Conservation (phyloP, 768 basidiomycete genomes). For the Podaxis carcinomalis region DNA sequence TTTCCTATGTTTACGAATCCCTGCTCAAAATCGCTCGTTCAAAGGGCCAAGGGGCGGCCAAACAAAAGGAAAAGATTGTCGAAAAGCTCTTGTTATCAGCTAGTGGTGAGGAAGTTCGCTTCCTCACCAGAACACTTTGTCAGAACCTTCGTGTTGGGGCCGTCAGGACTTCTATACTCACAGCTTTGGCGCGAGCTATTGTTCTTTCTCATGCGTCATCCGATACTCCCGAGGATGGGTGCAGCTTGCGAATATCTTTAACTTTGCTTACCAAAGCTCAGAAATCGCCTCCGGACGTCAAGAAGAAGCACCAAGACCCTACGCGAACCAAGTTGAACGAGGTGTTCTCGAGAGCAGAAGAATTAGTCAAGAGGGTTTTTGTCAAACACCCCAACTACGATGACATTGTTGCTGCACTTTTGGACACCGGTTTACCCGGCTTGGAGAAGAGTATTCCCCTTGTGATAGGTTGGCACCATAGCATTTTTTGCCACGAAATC, state of each 20-base stretch:
- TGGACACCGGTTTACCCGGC: conserved; percentile 56
- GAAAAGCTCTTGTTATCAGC: conserved; percentile 82
- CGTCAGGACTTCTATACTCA: conserved; percentile 76
- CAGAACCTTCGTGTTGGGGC: conserved; percentile 85
- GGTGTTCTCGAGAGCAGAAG: conserved; percentile 56
- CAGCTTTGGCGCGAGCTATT: conserved; percentile 75
- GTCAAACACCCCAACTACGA: conserved; percentile 77
- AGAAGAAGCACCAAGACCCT: conserved; percentile 21
- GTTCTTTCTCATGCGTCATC: conserved; percentile 49
- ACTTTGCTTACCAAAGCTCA: conserved; percentile 24
- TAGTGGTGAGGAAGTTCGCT: conserved; percentile 84
- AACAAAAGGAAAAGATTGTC: conserved; percentile 72
- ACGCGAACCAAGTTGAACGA: conserved; percentile 31
- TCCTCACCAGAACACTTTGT: conserved; percentile 68
- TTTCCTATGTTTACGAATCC: conserved; percentile 62
- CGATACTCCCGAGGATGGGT: conserved; percentile 9
- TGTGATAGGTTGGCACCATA: conserved; percentile 55
- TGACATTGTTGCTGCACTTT: conserved; percentile 57
- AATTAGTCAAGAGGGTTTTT: conserved; percentile 65
- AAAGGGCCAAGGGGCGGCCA: conserved; percentile 74
- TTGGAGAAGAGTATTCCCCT: conserved; percentile 60
- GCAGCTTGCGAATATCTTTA: conserved; percentile 22
- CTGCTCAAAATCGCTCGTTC: conserved; percentile 62
- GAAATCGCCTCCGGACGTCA: conserved; percentile 15
- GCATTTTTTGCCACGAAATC: neutral